Evolutionary conservation across 1,284 basidiomycete species (phyloP).

Genomic region (Apiotrichum sp.): DNA sequence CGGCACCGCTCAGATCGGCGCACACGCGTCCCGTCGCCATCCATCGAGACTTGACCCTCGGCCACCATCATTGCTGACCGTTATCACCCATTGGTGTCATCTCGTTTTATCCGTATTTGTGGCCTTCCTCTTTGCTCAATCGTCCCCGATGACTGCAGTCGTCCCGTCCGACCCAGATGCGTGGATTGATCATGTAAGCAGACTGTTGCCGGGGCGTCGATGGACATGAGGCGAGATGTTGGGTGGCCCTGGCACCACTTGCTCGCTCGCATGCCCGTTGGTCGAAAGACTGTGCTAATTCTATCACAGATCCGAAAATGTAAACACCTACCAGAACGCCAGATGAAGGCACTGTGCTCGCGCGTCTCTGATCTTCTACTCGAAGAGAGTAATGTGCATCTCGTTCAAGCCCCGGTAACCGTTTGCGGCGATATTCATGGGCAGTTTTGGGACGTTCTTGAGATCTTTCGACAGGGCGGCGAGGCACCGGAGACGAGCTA

Average conservation of each 20-base stretch:
- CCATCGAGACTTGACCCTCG: too few species aligned
- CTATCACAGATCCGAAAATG: conserved; percentile 63
- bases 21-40: too few species aligned
- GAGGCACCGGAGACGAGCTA: conserved; percentile 84
- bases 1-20: too few species aligned
- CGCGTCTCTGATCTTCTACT: conserved; percentile 76
- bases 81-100: too few species aligned
- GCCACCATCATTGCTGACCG: too few species aligned
- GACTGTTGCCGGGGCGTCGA: not conserved
- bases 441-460: conserved; percentile 91
- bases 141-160: not conserved
- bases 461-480: conserved; percentile 84
- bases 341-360: conserved; percentile 86
- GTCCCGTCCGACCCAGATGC: conserved; percentile 29
- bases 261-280: not conserved
- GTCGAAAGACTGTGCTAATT: not conserved
- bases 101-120: too few species aligned
- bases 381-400: conserved; percentile 93
- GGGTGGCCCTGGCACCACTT: not conserved
- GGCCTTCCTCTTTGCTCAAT: too few species aligned
- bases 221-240: too few species aligned
- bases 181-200: conserved; percentile 20
- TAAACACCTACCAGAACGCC: conserved; percentile 77
- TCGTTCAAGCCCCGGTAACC: conserved; percentile 82
- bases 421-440: conserved; percentile 93